Evolutionary conservation across 768 basidiomycete species (phyloP), one percentile per base, ranked within the genome.

Genomic region (Agrocybe praecox): DNA sequence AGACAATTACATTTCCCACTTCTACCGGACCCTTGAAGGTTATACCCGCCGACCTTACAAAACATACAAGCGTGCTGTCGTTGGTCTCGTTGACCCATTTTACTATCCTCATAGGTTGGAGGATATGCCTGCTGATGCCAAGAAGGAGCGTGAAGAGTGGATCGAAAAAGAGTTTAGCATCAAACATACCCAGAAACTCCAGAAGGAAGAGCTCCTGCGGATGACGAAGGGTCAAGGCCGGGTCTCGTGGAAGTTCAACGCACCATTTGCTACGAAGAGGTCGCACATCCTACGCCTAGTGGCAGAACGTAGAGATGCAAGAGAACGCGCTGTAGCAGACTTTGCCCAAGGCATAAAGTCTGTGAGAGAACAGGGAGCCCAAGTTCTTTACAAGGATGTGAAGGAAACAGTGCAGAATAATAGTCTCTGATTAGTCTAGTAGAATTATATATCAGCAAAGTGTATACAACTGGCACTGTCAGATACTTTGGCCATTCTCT

Each of bases 1-100:
- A n/a, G 91, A 92, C 78, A 92, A 91, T 76, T 93, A 94, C 65
- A 75, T 88, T 57, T 82, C 88, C 0, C 84, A 87, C 17, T 64
- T 62, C 65, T 64, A 64, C 54, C 44, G 65, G 82, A 47, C 71
- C 69, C 43, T 62, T 29, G 59, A 47, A 46, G 74, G 65, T 46
- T 72, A 62, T 48, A 53, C 55, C 50, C 72, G 66, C 48, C 69
- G 76, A 50, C 60, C 75, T 2, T 72, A 81, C 64, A 80, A 79
- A 62, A 88, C 87, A 19, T 96, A 93, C 77, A 98, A 98, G 69
- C 89, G 92, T 33, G 94, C 94, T 2, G 87, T 96, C 33, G 93
- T 98, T 19, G 95, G 95, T 24, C 81, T 98, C 54, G 85, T 89
- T 22, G 88, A 96, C 61, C 95, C 95, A 1, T 98, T 98, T 79